A percentile compares a stretch with the other conserved stretches of the same genome.
phyloP scores from a whole-genome alignment of 371 early-diverging fungal species.

The Actinomortierella ambigua region DNA sequence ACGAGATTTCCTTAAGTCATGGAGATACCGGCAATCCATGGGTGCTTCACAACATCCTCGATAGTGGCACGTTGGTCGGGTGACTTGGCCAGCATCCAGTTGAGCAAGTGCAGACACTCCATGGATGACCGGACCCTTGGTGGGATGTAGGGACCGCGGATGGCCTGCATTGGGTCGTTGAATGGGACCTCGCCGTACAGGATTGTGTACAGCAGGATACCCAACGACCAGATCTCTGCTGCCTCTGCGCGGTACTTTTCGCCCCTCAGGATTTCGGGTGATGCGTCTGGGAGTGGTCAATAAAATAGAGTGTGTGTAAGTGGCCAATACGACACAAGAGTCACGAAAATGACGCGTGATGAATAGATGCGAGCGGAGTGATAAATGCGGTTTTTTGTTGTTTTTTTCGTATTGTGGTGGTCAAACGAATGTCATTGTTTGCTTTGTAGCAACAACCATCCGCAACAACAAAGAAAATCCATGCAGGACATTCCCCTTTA shows the following conservation, averaged over 20 bases:
- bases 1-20: slow-evolving; percentile 11
- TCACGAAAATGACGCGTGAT: no score
- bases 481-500: neutral
- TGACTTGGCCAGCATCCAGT: slow-evolving; percentile 67
- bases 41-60: slow-evolving; percentile 64
- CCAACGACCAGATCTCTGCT: slow-evolving; percentile 85
- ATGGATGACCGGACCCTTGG: slow-evolving; percentile 51
- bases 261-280: slow-evolving; percentile 82
- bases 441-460: neutral
- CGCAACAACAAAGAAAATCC: neutral
- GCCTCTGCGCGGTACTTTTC: slow-evolving; percentile 75
- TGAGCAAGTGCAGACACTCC: slow-evolving; percentile 62
- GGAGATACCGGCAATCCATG: slow-evolving; percentile 54
- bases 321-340: slow-evolving; percentile 13
- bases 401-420: no score
- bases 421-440: no score
- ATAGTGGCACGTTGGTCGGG: slow-evolving; percentile 64
- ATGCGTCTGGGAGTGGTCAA: slow-evolving; percentile 48
- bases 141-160: slow-evolving; percentile 53
- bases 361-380: no score
- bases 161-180: slow-evolving; percentile 55
- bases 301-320: no score
- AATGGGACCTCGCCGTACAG: slow-evolving; percentile 80
- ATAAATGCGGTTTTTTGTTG: no score
- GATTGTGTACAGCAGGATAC: slow-evolving; percentile 77